These are phyloP conservation scores for Aspergillus pseudonomiae DNA, from an alignment of 2,329 filamentous ascomycete genomes.

Conservation along the genomic window DNA sequence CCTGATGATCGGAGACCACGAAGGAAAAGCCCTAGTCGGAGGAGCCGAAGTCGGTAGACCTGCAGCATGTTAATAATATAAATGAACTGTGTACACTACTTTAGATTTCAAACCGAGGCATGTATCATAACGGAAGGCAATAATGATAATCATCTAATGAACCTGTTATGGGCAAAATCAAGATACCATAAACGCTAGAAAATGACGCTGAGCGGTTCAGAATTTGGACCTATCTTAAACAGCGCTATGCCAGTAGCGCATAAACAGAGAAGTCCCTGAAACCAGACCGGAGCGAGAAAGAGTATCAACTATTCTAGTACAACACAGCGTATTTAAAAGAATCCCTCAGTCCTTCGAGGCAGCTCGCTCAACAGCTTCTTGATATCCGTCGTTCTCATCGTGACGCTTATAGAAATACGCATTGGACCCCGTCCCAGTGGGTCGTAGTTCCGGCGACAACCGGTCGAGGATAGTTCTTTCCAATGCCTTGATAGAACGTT, in stretches of 20 bases:
- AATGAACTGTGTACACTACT: conserved; percentile 10
- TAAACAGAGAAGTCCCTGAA: not conserved
- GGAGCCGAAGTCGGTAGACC: conserved; percentile 29
- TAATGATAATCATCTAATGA: not conserved
- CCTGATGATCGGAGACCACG: conserved; percentile 25
- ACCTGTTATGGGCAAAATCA: not conserved
- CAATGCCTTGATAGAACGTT: conserved; percentile 75
- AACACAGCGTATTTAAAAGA: not conserved
- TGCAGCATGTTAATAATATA: not conserved
- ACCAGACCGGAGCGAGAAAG: not conserved
- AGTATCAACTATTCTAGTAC: not conserved
- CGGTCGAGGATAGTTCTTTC: conserved; percentile 73
- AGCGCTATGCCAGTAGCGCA: not conserved
- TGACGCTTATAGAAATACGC: conserved; percentile 79
- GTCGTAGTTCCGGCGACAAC: conserved; percentile 71
- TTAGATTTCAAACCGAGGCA: not conserved
- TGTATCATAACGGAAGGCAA: not conserved
- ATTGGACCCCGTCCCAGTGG: conserved; percentile 58
- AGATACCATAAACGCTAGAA: not conserved
- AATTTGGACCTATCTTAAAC: not conserved
- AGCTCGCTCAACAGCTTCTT: conserved; percentile 42
- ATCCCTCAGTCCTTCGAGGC: not conserved
- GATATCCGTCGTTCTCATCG: conserved; percentile 82
- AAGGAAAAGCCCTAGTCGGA: conserved; percentile 24
- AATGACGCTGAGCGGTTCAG: not conserved